Conservation (phyloP, 305 asterid genomes). For the Fraxinus platypoda region DNA sequence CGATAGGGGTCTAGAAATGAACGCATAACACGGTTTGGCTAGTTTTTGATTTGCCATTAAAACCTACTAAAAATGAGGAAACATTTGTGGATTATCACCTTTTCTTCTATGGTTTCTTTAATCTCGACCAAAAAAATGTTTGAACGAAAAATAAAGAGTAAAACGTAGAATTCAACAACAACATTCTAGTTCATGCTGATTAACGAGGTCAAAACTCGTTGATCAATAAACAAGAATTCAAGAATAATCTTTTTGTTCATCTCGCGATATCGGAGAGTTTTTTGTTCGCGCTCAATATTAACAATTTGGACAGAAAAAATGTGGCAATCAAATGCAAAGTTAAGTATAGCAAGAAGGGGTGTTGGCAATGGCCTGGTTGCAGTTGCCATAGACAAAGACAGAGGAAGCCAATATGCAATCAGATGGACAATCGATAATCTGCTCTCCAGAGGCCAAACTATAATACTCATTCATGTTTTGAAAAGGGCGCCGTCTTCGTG, state of each 20-base stretch:
- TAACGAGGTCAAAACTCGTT: background rate
- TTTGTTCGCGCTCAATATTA: background rate
- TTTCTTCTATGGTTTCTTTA: conserved; percentile 25
- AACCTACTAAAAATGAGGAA: conserved; percentile 11
- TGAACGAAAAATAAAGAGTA: background rate
- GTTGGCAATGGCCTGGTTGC: conserved; percentile 66
- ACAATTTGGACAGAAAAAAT: conserved; percentile 25
- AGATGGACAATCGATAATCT: conserved; percentile 70
- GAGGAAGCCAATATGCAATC: conserved; percentile 71
- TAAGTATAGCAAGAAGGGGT: conserved; percentile 23
- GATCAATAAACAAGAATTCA: background rate
- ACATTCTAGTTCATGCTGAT: background rate
- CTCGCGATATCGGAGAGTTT: background rate
- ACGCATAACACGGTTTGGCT: background rate
- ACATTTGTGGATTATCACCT: background rate
- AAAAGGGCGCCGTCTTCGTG: conserved; percentile 33
- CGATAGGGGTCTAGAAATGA: background rate
- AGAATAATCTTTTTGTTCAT: background rate
- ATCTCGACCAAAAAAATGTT: conserved; percentile 21
- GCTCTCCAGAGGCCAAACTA: conserved; percentile 58
- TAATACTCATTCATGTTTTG: conserved; percentile 70
- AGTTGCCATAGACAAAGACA: conserved; percentile 72
- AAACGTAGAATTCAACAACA: background rate
- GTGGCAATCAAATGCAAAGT: conserved; percentile 54
- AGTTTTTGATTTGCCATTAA: background rate